phyloP scores from a whole-genome alignment of 805 yeast genomes.

The Priceomyces carsonii region DNA sequence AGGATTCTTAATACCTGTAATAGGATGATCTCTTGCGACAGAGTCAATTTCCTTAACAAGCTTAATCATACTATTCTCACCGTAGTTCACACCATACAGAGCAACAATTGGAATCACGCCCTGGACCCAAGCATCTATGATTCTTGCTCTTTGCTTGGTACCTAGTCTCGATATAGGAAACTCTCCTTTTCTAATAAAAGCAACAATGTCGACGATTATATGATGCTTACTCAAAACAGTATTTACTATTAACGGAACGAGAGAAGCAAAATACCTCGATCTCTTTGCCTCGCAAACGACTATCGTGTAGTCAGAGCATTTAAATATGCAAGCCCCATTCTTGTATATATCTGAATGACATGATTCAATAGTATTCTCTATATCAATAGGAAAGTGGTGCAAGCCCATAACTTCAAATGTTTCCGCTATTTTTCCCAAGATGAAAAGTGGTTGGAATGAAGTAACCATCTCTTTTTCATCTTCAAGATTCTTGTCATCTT shows the following conservation, averaged over 20 bases:
- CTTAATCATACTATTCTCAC: slow-evolving; percentile 63
- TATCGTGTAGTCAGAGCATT: slow-evolving; percentile 77
- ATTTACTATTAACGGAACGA: slow-evolving; percentile 82
- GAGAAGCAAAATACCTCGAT: slow-evolving; percentile 56
- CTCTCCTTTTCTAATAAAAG: slow-evolving; percentile 65
- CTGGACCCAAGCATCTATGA: slow-evolving; percentile 56
- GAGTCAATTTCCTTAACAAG: slow-evolving; percentile 55
- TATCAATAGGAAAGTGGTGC: slow-evolving; percentile 85
- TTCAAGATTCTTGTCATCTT: slow-evolving; percentile 27
- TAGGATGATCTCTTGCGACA: slow-evolving; percentile 39
- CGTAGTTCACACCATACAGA: slow-evolving; percentile 56
- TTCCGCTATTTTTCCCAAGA: slow-evolving; percentile 79
- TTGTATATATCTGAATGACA: slow-evolving; percentile 59
- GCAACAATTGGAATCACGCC: slow-evolving; percentile 45
- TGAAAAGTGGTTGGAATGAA: slow-evolving; percentile 75
- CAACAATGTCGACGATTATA: slow-evolving; percentile 77
- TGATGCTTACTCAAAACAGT: slow-evolving; percentile 80
- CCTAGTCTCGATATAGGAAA: slow-evolving; percentile 74
- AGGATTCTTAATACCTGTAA: slow-evolving; percentile 42
- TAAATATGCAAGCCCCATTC: slow-evolving; percentile 65
- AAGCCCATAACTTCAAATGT: slow-evolving; percentile 91
- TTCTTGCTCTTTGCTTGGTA: slow-evolving; percentile 71
- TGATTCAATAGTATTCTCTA: slow-evolving; percentile 55
- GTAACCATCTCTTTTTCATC: slow-evolving; percentile 21
- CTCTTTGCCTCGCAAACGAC: slow-evolving; percentile 68